Percentiles rank a stretch among this genome's conserved stretches.
Conservation (phyloP, 2,329 filamentous ascomycete genomes). For the Diaporthe aspalathi region DNA sequence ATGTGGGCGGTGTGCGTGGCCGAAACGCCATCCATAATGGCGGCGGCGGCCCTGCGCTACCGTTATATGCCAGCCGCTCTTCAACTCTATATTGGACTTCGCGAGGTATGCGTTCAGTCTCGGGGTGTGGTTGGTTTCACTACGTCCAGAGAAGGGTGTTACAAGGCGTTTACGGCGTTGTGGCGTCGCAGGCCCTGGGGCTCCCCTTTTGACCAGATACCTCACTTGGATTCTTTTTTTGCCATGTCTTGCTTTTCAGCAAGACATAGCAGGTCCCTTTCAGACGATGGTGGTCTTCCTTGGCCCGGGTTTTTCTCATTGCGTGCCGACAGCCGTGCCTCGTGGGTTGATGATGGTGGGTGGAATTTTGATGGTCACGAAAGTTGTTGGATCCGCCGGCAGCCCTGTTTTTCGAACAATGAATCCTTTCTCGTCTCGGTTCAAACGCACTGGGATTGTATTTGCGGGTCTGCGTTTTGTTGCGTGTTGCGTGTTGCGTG, state of each 20-base stretch:
- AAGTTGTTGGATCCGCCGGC: background rate
- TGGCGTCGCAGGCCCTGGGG: conserved; percentile 36
- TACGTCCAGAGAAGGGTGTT: conserved; percentile 30
- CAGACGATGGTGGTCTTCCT: background rate
- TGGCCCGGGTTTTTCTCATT: background rate
- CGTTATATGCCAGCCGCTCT: background rate
- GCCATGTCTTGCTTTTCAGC: background rate
- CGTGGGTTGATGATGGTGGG: background rate
- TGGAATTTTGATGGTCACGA: background rate
- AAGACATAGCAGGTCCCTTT: background rate
- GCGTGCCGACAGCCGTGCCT: no score
- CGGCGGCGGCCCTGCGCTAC: background rate
- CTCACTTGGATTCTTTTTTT: conserved; percentile 30
- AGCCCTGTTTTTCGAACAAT: conserved; percentile 2
- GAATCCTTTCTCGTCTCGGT: background rate
- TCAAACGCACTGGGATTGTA: background rate
- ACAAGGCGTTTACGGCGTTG: conserved; percentile 38
- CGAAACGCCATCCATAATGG: background rate
- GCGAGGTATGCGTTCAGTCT: conserved; percentile 9
- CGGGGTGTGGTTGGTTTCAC: background rate
- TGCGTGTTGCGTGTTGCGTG: background rate
- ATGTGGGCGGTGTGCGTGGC: background rate
- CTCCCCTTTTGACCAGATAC: conserved; percentile 33
- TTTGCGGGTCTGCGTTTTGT: background rate
- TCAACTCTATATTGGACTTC: conserved; percentile 1